Evolutionary conservation across 495 filamentous ascomycete genomes (phyloP), one percentile per base, ranked within the genome.

Genomic region (Trichoderma reesei): DNA sequence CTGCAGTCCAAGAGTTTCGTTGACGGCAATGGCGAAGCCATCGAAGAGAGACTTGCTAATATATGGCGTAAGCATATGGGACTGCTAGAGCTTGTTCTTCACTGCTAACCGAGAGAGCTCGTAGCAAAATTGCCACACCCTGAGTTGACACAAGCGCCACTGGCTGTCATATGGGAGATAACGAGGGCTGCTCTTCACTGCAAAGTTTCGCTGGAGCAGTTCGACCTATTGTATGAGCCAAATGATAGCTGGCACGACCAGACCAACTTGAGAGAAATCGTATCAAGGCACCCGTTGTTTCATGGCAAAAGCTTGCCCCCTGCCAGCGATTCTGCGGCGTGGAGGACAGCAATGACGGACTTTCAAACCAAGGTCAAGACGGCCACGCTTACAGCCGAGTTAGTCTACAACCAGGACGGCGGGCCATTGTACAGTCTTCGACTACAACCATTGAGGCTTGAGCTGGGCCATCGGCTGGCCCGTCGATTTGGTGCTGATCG

Each of bases 401-500:
- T 64, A 18, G 65, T 64, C 0, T 56, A 56, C 26, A 56, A 56
- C 11, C 63, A 78, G 5, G 74, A 72, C 7, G 69, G 72, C 46
- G 60, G 67, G 9, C 65, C 67, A 31, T 68, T 66, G 39, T 65
- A 59, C 4, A 76, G 73, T 0, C 76, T 78, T 6, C 63, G 62
- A 8, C 71, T 80, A 63, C 72, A 70, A 20, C 76, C 79, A 1
- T 59, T 81, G 7, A 68, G 64, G 42, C 64, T 80, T 51, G 75
- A 79, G 54, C 69, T 78, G 41, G 67, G 73, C 3, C 77, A 77
- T 64, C 73, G 79, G 13, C 69, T 81, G 13, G 72, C 70, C n/a
- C 69, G 79, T 56, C 74, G 73, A n/a, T 80, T 81, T 63, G 79
- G 78, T 5, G 67, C 75, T 5, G 79, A 81, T 56, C 72, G 78